Percentiles rank a stretch among this genome's conserved stretches.
Evolutionary conservation across 1,139 yeast genomes (phyloP).

Genomic region (Spathaspora jeffriesii): DNA sequence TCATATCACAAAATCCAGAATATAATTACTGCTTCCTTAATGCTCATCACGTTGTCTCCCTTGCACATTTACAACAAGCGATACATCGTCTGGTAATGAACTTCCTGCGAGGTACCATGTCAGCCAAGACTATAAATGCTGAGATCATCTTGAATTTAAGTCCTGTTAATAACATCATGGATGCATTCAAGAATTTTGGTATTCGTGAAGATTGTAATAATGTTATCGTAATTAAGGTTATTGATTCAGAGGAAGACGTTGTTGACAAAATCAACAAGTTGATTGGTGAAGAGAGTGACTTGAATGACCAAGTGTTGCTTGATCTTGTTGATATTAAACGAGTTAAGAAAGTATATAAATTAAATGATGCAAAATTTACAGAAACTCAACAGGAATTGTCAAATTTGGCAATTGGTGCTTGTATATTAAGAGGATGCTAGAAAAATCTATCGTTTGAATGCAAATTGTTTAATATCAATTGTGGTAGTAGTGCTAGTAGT

Average conservation of each 20-base stretch:
- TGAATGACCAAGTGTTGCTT: slow-evolving; percentile 15
- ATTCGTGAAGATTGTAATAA: slow-evolving; percentile 30
- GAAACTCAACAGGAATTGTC: slow-evolving; percentile 28
- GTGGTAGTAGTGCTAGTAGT: slow-evolving; percentile 4
- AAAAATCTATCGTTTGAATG: slow-evolving; percentile 10
- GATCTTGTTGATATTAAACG: slow-evolving; percentile 32
- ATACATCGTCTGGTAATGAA: slow-evolving; percentile 37
- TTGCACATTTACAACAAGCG: slow-evolving; percentile 35
- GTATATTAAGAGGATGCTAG: slow-evolving; percentile 36
- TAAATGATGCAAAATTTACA: slow-evolving; percentile 29
- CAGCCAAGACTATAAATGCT: slow-evolving; percentile 42
- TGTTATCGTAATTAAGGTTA: slow-evolving; percentile 33
- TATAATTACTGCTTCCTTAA: slow-evolving; percentile 45
- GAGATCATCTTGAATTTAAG: slow-evolving; percentile 44
- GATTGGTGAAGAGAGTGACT: slow-evolving; percentile 14
- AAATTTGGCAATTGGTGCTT: slow-evolving; percentile 38
- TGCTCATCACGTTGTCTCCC: slow-evolving; percentile 35
- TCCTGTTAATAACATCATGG: slow-evolving; percentile 45
- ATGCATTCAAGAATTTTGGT: slow-evolving; percentile 45
- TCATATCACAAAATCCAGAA: slow-evolving; percentile 29
- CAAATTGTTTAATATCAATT: slow-evolving; percentile 14
- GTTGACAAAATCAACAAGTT: slow-evolving; percentile 11
- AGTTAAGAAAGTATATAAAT: slow-evolving; percentile 39
- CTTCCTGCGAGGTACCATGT: slow-evolving; percentile 24
- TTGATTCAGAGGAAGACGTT: slow-evolving; percentile 12